Evolutionary conservation across 2,329 filamentous ascomycete genomes (phyloP), one percentile per base, ranked within the genome.

Genomic region (Trichoderma citrinoviride): DNA sequence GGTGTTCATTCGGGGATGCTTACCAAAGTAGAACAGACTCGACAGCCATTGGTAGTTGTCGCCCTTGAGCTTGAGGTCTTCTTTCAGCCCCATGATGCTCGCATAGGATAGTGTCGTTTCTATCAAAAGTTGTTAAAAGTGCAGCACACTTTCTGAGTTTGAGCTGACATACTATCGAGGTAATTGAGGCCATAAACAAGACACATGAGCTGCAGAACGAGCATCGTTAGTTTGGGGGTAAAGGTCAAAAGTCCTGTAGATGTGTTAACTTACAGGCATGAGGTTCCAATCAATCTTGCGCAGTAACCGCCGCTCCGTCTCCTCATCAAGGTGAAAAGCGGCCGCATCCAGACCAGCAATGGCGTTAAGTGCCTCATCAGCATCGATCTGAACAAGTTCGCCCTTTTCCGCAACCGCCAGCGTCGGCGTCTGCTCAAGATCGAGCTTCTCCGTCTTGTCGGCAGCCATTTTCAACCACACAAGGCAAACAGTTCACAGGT

Each of bases 61-160:
- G 19, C 61, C 53, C 17, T 60, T 54, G 14, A 66, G 65, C 21
- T 64, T 58, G 19, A 66, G 60, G 33, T 66, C 65, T 1, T 33
- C 17, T 40, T 64, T 52, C 8, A 66, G 33, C 15, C 65, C 65
- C 65, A 66, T 66, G 54, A 66, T 66, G 47, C 65, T 66, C 14
- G 65, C 65, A 27, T 66, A 66, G 14, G 65, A 66, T 3, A 66
- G 47, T 2, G 65, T 66, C 8, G 65, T 66, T 58, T 66, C 65
- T 66, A 50, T 29, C 7, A 17, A 37, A 17, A 14, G 14, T n/a
- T n/a, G 29, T 66, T 10, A 66, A 61, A 44, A 2, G 12, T 44
- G 57, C 14, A 8, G 10, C 2, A 25, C 15, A 3, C 5, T 29
- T 25, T 8, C 29, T 12, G 1, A 17, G 23, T 3, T 21, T 3